Percentiles rank a stretch among this genome's conserved stretches.
Evolutionary conservation across 306 rosid species (phyloP).

Genomic region (Trifolium fragiferum): DNA sequence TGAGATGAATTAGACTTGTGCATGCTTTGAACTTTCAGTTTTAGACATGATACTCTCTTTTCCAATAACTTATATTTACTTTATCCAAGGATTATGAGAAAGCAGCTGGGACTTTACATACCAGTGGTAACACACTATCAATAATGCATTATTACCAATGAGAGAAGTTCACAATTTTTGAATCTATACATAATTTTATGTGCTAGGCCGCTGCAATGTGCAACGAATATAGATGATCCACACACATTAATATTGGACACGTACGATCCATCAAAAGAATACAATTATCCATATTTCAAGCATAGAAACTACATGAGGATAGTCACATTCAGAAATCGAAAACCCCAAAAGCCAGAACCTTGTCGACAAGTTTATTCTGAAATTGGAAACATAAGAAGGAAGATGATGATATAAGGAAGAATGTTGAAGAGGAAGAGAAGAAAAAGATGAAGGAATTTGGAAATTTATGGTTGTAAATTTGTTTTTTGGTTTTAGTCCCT

Average conservation of each 20-base stretch:
- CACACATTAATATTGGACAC: neutral
- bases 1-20: neutral
- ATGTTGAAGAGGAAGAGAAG: too few species aligned
- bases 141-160: neutral
- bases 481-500: too few species aligned
- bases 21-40: neutral
- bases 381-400: too few species aligned
- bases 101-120: neutral
- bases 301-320: neutral
- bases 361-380: neutral
- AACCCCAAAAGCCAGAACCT: neutral
- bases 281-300: neutral
- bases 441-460: too few species aligned
- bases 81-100: neutral
- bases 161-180: neutral
- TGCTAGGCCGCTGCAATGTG: neutral
- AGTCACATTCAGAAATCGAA: constrained; percentile 11
- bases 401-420: too few species aligned
- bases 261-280: neutral
- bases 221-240: neutral
- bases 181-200: neutral
- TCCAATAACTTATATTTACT: neutral
- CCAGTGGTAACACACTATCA: neutral
- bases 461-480: too few species aligned
- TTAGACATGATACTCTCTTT: neutral